phyloP scores from a whole-genome alignment of 2,329 filamentous ascomycete species.

The Colletotrichum graminicola region DNA sequence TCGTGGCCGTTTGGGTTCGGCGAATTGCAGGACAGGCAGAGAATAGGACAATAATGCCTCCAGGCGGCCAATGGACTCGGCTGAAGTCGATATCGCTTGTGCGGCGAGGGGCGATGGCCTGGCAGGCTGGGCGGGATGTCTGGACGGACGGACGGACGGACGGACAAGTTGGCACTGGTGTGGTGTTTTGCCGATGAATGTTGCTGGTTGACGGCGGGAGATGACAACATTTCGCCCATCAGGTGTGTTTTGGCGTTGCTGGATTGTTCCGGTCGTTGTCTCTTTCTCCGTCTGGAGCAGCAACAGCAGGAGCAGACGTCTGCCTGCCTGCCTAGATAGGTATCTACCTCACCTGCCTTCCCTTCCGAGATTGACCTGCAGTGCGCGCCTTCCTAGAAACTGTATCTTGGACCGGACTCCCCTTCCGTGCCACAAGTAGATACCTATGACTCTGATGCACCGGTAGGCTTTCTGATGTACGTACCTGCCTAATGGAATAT shows the following conservation, averaged over 20 bases:
- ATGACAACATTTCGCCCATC: background rate
- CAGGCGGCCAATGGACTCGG: slow-evolving; percentile 1
- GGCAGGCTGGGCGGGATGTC: background rate
- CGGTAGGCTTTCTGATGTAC: no score
- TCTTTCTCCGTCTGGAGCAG: background rate
- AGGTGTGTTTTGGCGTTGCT: no score
- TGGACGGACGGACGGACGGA: background rate
- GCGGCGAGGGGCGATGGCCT: background rate
- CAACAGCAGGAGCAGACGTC: background rate
- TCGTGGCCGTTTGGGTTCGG: slow-evolving; percentile 16
- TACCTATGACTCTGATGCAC: no score
- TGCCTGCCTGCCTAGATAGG: background rate
- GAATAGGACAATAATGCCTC: background rate
- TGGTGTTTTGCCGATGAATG: background rate
- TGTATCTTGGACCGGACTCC: background rate
- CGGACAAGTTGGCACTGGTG: background rate
- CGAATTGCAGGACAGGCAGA: slow-evolving; percentile 9
- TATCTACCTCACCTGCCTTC: no score
- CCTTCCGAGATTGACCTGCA: background rate
- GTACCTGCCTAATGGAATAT: no score
- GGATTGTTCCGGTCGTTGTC: background rate
- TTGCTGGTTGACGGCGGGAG: background rate
- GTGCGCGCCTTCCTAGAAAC: background rate
- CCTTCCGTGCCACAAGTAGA: background rate
- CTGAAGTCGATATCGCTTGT: background rate